Evolutionary conservation across 2,329 filamentous ascomycete genomes (phyloP), one percentile per base, ranked within the genome.

Genomic region (Acephala macrosclerotiorum): DNA sequence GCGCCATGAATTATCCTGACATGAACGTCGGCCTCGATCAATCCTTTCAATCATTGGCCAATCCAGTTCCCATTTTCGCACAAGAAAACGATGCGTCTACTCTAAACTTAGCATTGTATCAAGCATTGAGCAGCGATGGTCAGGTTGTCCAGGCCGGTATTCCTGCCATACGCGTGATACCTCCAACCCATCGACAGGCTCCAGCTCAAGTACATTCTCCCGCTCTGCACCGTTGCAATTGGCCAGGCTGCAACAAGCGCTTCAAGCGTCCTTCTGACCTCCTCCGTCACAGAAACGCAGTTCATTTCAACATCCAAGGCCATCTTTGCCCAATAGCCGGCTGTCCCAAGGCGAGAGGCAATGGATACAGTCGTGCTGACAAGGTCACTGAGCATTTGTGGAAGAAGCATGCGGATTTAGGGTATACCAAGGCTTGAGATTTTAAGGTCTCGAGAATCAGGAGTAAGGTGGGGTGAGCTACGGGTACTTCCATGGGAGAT

Each of bases 361-460:
- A 6, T 8, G 67, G 65, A 33, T 69, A 66, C 29, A 61, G 57
- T 42, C 51, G 67, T n/a, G 29, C 33, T 16, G 65, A 69, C 20
- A 69, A 67, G 42, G 26, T 69, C 14, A 64, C 36, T 20, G 65
- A 67, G 60, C 65, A 69, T 42, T 56, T 67, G 35, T 65, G 63
- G 56, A 69, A 58, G 51, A 65, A 61, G 35, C 62, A 67, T 61
- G 45, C 18, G 20, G 20, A 49, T 49, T 25, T 49, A 18, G 45
- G 45, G 45, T 49, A 49, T 18, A 49, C 18, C 3, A 49, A 49
- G 45, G 45, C 45, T 20, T 49, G 18, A 49, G 20, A 8, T 42
- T 8, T 8, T 20, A 1, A 3, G 26, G 25, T 16, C 9, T 53
- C 5, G 38, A 14, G 38, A 42, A 12, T 42, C 14, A 33, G 29